Evolutionary conservation across 2,329 filamentous ascomycete genomes (phyloP).

Genomic region (Botrytis porri): DNA sequence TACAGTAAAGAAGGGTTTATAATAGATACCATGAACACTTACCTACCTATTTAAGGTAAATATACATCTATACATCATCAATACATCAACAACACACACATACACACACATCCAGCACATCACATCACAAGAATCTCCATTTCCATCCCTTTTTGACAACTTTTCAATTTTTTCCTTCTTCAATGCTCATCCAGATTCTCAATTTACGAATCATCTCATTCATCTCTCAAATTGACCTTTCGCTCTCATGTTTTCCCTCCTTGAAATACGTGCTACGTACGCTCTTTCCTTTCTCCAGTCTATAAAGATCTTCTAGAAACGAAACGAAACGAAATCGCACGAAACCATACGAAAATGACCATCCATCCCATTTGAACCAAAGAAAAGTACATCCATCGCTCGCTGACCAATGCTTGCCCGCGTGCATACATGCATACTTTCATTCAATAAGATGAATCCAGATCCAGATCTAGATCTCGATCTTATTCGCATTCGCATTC

Average conservation of each 20-base stretch:
- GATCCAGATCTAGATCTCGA: neutral
- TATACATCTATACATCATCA: neutral
- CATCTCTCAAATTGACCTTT: neutral
- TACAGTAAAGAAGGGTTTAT: too few species aligned
- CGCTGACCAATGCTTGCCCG: neutral
- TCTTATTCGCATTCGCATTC: too few species aligned
- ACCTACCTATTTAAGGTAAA: neutral
- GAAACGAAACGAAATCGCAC: neutral
- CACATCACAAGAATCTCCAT: neutral
- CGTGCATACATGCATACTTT: neutral
- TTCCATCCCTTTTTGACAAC: too few species aligned
- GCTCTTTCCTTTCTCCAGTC: neutral
- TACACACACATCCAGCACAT: neutral
- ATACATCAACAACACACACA: neutral
- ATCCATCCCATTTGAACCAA: neutral
- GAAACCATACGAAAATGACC: neutral
- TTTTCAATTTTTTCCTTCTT: too few species aligned
- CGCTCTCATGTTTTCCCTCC: too few species aligned
- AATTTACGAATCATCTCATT: neutral
- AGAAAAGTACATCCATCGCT: neutral
- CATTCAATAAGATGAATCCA: neutral
- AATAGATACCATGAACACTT: neutral
- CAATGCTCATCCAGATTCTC: neutral
- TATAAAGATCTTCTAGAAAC: neutral
- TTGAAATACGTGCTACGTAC: neutral